These are phyloP conservation scores for Russula sp. DNA, from an alignment of 768 basidiomycete genomes.

Conservation along the genomic window DNA sequence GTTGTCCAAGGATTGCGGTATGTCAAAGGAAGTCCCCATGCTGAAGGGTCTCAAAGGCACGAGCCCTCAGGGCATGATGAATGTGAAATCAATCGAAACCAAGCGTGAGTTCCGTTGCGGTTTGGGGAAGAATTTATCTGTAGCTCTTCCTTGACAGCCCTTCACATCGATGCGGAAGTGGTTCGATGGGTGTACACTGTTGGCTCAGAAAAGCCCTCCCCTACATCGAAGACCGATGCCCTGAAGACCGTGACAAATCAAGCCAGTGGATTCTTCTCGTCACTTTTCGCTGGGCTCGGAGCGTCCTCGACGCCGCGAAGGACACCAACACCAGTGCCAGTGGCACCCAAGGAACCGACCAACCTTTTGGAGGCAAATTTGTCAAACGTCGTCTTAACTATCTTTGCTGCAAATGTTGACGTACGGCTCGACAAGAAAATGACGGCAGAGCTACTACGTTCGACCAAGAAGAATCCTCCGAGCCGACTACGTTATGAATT, in stretches of 20 bases:
- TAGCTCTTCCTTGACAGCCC: slow-evolving; percentile 42
- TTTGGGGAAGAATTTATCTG: slow-evolving; percentile 12
- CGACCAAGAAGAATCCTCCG: slow-evolving; percentile 95
- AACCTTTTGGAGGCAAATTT: slow-evolving; percentile 42
- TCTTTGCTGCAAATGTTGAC: slow-evolving; percentile 64
- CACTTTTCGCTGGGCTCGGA: slow-evolving; percentile 41
- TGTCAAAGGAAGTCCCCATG: slow-evolving; percentile 49
- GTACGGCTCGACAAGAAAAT: slow-evolving; percentile 66
- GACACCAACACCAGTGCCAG: slow-evolving; percentile 36
- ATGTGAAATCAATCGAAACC: slow-evolving; percentile 55
- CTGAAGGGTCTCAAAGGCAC: slow-evolving; percentile 56
- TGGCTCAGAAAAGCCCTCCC: slow-evolving; percentile 56
- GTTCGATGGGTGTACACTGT: slow-evolving; percentile 73
- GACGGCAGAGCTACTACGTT: slow-evolving; percentile 71
- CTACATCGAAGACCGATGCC: slow-evolving; percentile 15
- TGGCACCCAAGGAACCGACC: slow-evolving; percentile 33
- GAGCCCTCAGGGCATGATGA: slow-evolving; percentile 65
- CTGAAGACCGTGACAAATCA: slow-evolving; percentile 20
- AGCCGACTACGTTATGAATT: slow-evolving; percentile 69
- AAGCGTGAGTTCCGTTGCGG: slow-evolving; percentile 48
- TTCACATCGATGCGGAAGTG: slow-evolving; percentile 77
- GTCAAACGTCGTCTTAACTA: slow-evolving; percentile 57
- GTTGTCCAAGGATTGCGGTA: slow-evolving; percentile 60
- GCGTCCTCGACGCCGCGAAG: slow-evolving; percentile 36
- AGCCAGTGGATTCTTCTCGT: slow-evolving; percentile 42